These are phyloP conservation scores for Pleodorina starrii DNA, from an alignment of 139 green algal species.

Conservation along the genomic window DNA sequence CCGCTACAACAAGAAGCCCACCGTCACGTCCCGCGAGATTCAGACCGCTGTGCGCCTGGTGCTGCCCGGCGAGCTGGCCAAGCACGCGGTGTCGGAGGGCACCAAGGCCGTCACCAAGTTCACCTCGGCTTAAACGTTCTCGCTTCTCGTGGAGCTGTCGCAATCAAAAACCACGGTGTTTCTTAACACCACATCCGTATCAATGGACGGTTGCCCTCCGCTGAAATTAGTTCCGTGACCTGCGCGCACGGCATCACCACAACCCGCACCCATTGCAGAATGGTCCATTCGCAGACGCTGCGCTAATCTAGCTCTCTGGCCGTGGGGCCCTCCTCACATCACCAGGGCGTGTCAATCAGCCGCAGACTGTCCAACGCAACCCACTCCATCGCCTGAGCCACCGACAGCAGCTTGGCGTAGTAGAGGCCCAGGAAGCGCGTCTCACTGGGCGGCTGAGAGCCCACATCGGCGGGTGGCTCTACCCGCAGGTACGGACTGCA, in stretches of 20 bases:
- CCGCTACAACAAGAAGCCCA: too few species aligned
- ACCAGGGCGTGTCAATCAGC: not conserved
- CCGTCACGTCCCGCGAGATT: too few species aligned
- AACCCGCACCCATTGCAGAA: too few species aligned
- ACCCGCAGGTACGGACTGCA: not conserved
- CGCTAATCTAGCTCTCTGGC: too few species aligned
- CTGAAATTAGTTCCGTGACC: too few species aligned
- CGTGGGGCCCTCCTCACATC: too few species aligned
- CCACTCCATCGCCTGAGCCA: conserved; percentile 8
- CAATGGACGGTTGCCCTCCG: not conserved
- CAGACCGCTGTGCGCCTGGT: too few species aligned
- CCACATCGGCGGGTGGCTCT: not conserved
- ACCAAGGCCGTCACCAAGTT: too few species aligned
- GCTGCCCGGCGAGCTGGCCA: too few species aligned
- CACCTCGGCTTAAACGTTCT: conserved; percentile 72
- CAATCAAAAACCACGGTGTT: not conserved
- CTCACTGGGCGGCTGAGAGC: not conserved
- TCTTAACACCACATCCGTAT: conserved; percentile 2
- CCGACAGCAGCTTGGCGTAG: not conserved
- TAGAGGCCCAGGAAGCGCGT: not conserved
- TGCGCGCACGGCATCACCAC: too few species aligned
- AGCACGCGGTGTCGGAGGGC: too few species aligned
- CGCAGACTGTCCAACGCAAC: conserved; percentile 26
- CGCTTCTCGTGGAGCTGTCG: not conserved
- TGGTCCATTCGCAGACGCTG: too few species aligned